Base-by-base conservation (phyloP, 225 moss, liverwort and hornwort species). In the Anthoceros angustus region DNA sequence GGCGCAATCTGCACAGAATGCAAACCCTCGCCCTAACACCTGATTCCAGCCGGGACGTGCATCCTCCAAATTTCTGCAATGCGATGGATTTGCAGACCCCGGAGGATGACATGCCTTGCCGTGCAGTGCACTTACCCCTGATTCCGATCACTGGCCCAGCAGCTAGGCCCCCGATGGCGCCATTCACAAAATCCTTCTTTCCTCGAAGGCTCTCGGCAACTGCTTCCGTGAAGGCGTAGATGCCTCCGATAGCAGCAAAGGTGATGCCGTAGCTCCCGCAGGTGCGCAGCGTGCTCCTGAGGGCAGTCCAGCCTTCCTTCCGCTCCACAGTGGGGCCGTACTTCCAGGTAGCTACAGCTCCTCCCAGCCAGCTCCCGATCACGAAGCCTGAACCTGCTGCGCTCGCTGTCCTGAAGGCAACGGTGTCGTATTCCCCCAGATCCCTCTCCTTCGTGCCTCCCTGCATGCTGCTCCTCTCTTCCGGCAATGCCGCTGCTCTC, bases 271-370 rank as follows among this genome's bases (percentile, higher is more conserved):
- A 95, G 72, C 73, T 80, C 41, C 83, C 80, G 84, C 90, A 88
- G 5, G 86, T 76, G 48, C 83, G 75, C 24, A 81, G 80, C 5
- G 88, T 90, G 61, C 90, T 95, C 69, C 25, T 64, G 69, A 95
- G 76, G 0, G 83, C 90, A 15, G 86, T 87, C 85, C 79, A 66
- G 42, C 84, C 84, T 61, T 77, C 75, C n/a, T 95, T 95, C 77
- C 81, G 76, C 76, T 90, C 86, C 10, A 95, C 82, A 40, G 85
- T 82, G 39, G 90, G 86, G 66, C 90, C 90, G 70, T 95, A 87
- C 63, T 85, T 77, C 94, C 94, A 95, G 40, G 94, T 83, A 3
- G 94, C 90, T 10, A 83, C 74, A 64, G 90, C 71, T 41, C 90
- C 88, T 18, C 90, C 94, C 50, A 86, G 40, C 67, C 88, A 78